Base-by-base conservation (phyloP, 768 basidiomycete species). In the Pleurotus tuber-regium region DNA sequence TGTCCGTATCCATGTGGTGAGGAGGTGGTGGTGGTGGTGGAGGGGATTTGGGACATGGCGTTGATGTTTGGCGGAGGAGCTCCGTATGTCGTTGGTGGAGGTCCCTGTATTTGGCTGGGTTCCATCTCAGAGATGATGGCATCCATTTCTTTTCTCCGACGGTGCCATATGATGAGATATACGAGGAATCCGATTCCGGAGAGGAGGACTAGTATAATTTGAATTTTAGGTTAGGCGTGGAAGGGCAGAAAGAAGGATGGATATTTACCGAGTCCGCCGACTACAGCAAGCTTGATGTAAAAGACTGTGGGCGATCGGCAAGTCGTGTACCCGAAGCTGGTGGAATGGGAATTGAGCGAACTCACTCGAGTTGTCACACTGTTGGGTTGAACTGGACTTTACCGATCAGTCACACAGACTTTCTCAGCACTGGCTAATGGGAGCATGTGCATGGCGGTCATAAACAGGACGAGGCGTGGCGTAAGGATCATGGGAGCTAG, bases 211-310 rank as follows among this genome's bases (percentile, higher is more conserved):
- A n/a, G 6, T 2, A 16, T 12, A 18, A 33, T 14, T 31, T 47
- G 23, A 4, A 19, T 4, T 25, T 31, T 12, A 40, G 2, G 3
- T 19, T 21, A 19, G 18, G 30, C 31, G 23, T 31, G n/a, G 16
- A 30, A 11, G 29, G 19, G 16, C 5, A 26, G 43, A 30, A 25
- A 26, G 18, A 26, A 44, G 25, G 43, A 10, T 26, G 14, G 11
- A 14, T 2, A 48, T 19, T 21, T 35, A 48, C 46, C 11, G 11
- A 48, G 18, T 18, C 46, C 31, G 11, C 30, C 46, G 21, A 35
- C 21, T 21, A 48, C 35, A 4, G 16, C 46, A n/a, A 48, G 24
- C 10, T 48, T 48, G 46, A 48, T 36, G 46, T 48, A 48, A n/a
- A 48, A 11, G 4, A 11, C 23, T 33, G 19, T 35, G 9, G 11